Evolutionary conservation across 306 rosid genomes (phyloP), one percentile per base, ranked within the genome.

Genomic region (Castanea sativa): DNA sequence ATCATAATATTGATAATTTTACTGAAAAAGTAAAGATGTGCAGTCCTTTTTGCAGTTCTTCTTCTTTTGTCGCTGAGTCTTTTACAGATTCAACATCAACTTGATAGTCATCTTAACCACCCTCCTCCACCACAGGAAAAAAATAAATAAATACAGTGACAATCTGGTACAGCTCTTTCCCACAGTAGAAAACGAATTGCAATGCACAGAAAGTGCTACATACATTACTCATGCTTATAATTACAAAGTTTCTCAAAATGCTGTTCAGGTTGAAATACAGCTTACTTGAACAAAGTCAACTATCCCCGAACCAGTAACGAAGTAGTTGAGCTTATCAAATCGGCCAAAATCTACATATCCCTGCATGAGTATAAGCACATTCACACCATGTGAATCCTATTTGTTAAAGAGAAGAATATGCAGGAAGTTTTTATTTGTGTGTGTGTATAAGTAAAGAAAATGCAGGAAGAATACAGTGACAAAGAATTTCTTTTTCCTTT

Each of bases 311-410:
- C 93, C 92, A 83, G 97, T 77, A 79, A 90, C 90, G 68, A 95
- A 93, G 87, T 90, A 80, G 87, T 88, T 89, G 80, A 77, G 83
- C 74, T 52, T 82, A 78, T 91, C 96, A 80, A 86, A 95, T 69
- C 94, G 94, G 59, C 98, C 98, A 74, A 90, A 95, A 87, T 87
- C 91, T 71, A 93, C 89, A 82, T 93, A 95, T 71, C 99, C 99
- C 99, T 95, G 80, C 61, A 84, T 70, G 38, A 81, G 79, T 76
- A 80, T 41, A 20, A 60, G 73, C 63, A 83, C 76, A 80, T 81
- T 78, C 65, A 77, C 52, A 69, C 73, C 73, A 43, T 64, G 78
- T 79, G 77, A 79, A 70, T 27, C 60, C 67, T 18, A 29, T 11
- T 45, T 27, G 70, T 57, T 79, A 45, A 65, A 56, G 59, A 82